phyloP scores from a whole-genome alignment of 192 early-diverging fungal species.

The Coemansia sp. region DNA sequence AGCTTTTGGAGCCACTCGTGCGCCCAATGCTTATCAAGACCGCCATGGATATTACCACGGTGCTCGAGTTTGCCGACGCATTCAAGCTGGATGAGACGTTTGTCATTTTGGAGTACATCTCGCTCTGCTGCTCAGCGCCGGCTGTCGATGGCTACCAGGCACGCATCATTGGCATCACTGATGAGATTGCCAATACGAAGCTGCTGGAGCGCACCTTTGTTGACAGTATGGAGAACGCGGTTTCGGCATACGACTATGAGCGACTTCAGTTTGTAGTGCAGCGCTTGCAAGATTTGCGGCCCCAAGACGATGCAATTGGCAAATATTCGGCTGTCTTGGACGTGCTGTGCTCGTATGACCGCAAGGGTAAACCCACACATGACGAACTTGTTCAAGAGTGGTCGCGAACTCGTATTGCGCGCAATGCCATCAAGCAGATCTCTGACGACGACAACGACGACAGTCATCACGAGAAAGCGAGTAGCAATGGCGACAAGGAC shows the following conservation, averaged over 20 bases:
- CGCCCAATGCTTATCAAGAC: slow-evolving; percentile 63
- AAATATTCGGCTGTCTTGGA: slow-evolving; percentile 58
- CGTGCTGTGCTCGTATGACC: slow-evolving; percentile 59
- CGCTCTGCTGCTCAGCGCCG: slow-evolving; percentile 38
- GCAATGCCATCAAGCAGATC: slow-evolving; percentile 13
- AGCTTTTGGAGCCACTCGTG: slow-evolving; percentile 60
- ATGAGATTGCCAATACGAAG: slow-evolving; percentile 62
- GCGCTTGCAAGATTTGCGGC: slow-evolving; percentile 56
- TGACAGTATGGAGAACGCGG: slow-evolving; percentile 47
- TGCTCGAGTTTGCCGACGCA: slow-evolving; percentile 65
- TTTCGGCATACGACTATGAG: slow-evolving; percentile 71
- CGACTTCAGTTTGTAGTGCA: slow-evolving; percentile 61
- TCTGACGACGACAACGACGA: background rate
- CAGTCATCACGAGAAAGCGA: background rate
- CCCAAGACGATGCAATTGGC: slow-evolving; percentile 41
- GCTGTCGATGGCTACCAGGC: slow-evolving; percentile 52
- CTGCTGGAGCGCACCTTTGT: slow-evolving; percentile 53
- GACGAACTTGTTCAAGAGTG: slow-evolving; percentile 57
- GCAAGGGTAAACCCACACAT: slow-evolving; percentile 40
- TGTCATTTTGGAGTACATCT: slow-evolving; percentile 51
- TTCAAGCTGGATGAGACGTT: slow-evolving; percentile 57
- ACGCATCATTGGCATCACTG: slow-evolving; percentile 51
- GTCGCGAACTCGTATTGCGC: slow-evolving; percentile 24
- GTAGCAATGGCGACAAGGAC: background rate
- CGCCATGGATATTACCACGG: slow-evolving; percentile 60